Evolutionary conservation across 345 rosid genomes (phyloP).

Genomic region (Populus pruinosa): DNA sequence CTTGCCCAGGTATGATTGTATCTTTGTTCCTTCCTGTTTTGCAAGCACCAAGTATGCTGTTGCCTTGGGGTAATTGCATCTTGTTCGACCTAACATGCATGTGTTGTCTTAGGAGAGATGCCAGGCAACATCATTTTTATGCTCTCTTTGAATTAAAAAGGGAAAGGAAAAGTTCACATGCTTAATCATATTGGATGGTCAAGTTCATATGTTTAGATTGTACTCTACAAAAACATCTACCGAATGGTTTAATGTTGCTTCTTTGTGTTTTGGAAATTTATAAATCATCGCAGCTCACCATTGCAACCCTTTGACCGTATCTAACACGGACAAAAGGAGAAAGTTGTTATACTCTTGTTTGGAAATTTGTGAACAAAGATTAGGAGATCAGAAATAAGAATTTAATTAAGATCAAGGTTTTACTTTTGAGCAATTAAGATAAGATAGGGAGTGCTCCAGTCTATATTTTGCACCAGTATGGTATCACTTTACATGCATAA

Average conservation of each 20-base stretch:
- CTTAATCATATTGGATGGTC: too few relatives aligned
- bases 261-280: neutral
- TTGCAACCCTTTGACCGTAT: neutral
- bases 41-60: neutral
- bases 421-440: neutral
- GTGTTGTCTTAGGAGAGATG: neutral
- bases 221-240: neutral
- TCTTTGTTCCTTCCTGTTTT: constrained; percentile 2
- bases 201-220: neutral
- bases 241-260: neutral
- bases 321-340: neutral
- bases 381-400: neutral
- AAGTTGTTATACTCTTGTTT: neutral
- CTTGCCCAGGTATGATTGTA: constrained; percentile 75
- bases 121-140: neutral
- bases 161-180: neutral
- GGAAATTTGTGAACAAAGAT: neutral
- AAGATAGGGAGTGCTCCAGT: neutral
- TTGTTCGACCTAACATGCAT: neutral
- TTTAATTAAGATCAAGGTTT: neutral
- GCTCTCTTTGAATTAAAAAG: neutral
- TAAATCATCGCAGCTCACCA: neutral
- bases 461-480: neutral
- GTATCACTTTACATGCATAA: neutral
- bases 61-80: neutral